Percentiles rank a stretch among this genome's conserved stretches.
Conservation (phyloP, 805 yeast genomes). For the Torulaspora microellipsoides region DNA sequence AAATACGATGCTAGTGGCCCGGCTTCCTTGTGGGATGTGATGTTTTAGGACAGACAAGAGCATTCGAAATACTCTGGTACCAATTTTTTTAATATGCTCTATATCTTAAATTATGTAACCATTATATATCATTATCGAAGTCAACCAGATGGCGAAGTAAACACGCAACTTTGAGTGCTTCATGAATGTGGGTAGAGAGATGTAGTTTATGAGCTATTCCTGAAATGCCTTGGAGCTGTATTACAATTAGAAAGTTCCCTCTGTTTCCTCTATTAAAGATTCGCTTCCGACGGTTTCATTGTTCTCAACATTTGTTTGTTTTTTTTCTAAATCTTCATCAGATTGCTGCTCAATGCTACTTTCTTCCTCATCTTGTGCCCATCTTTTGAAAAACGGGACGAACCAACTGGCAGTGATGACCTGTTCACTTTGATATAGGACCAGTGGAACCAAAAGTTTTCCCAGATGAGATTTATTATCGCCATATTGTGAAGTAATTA, state of each 20-base stretch:
- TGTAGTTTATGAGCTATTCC: background rate
- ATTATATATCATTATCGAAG: background rate
- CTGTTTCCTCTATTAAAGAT: background rate
- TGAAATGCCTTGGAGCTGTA: background rate
- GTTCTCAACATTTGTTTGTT: background rate
- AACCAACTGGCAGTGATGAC: slow-evolving; percentile 75
- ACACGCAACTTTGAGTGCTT: too few relatives aligned
- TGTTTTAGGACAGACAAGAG: slow-evolving; percentile 22
- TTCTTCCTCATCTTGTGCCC: slow-evolving; percentile 43
- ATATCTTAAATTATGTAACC: background rate
- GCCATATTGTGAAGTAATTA: slow-evolving; percentile 78
- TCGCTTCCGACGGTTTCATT: background rate
- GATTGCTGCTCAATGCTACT: slow-evolving; percentile 4
- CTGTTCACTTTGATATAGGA: slow-evolving; percentile 82
- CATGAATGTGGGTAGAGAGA: background rate
- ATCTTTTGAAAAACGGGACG: slow-evolving; percentile 59
- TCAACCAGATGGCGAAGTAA: too few relatives aligned
- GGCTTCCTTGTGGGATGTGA: slow-evolving; percentile 67
- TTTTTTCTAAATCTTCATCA: slow-evolving; percentile 6
- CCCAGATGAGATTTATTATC: slow-evolving; percentile 57
- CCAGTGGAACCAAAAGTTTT: slow-evolving; percentile 71
- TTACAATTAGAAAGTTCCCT: background rate
- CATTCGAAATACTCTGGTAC: too few relatives aligned
- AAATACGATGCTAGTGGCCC: slow-evolving; percentile 81
- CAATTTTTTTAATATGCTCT: background rate